Conservation (phyloP, 2,329 filamentous ascomycete genomes). For the Diaporthe vaccinii region DNA sequence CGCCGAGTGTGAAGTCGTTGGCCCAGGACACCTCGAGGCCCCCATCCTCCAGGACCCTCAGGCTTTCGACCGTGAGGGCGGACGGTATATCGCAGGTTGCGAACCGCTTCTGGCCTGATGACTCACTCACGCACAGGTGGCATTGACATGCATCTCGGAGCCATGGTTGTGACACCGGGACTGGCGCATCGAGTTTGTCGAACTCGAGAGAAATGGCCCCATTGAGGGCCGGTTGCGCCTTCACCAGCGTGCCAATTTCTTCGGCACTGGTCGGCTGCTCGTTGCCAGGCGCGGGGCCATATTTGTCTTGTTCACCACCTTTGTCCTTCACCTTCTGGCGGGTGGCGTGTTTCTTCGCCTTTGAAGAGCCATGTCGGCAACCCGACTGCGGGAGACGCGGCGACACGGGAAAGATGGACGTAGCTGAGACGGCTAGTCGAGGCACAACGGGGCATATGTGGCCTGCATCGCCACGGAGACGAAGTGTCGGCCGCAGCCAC, state of each 20-base stretch:
- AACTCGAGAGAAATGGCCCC: background rate
- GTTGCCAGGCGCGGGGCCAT: background rate
- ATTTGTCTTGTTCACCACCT: background rate
- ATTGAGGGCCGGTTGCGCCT: background rate
- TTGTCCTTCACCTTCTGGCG: background rate
- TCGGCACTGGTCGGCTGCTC: background rate
- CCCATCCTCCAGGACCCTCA: slow-evolving; percentile 53
- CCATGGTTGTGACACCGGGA: slow-evolving; percentile 37
- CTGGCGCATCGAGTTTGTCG: background rate
- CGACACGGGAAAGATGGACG: background rate
- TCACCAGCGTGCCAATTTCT: background rate
- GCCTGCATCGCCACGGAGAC: background rate
- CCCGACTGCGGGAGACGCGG: background rate
- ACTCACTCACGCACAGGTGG: slow-evolving; percentile 63
- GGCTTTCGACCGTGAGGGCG: slow-evolving; percentile 49
- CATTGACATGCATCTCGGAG: slow-evolving; percentile 71
- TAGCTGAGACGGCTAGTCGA: background rate
- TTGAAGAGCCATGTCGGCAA: background rate
- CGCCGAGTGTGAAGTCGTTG: slow-evolving; percentile 55
- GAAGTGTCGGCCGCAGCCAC: slow-evolving; percentile 15
- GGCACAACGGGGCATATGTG: background rate
- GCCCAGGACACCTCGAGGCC: slow-evolving; percentile 72
- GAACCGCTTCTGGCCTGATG: slow-evolving; percentile 71
- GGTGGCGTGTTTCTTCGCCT: background rate
- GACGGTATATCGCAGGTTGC: slow-evolving; percentile 57